Evolutionary conservation across 208 protist genomes (phyloP).

Genomic region (Trypanosoma mega): DNA sequence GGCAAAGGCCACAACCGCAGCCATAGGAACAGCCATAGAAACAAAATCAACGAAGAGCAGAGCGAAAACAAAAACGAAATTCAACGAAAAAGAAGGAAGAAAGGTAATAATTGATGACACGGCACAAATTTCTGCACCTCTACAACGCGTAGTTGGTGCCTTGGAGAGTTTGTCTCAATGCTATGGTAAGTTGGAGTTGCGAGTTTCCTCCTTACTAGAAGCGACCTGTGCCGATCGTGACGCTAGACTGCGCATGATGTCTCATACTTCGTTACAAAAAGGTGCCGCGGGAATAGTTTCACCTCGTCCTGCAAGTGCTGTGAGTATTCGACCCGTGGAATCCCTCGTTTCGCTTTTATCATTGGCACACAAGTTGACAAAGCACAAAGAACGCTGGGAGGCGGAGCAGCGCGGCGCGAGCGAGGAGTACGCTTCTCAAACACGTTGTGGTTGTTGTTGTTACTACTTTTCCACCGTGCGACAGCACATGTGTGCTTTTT

Average conservation of each 20-base stretch:
- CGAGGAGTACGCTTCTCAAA: neutral
- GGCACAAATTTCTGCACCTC: no score
- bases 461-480: conserved; percentile 3
- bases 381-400: neutral
- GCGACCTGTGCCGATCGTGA: neutral
- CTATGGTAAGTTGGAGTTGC: neutral
- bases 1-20: no score
- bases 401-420: neutral
- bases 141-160: neutral
- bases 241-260: neutral
- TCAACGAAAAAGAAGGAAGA: neutral
- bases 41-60: neutral
- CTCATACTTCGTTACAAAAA: no score
- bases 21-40: neutral
- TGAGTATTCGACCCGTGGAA: neutral
- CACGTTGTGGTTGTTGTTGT: neutral
- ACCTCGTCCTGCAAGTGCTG: no score
- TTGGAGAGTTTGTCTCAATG: neutral
- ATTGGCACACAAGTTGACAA: neutral
- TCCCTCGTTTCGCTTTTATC: neutral
- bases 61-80: neutral
- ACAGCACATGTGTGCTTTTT: conserved; percentile 8
- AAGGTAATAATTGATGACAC: no score
- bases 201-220: neutral
- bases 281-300: no score